Evolutionary conservation across 495 filamentous ascomycete species (phyloP).

Genomic region (Trichoderma reesei): DNA sequence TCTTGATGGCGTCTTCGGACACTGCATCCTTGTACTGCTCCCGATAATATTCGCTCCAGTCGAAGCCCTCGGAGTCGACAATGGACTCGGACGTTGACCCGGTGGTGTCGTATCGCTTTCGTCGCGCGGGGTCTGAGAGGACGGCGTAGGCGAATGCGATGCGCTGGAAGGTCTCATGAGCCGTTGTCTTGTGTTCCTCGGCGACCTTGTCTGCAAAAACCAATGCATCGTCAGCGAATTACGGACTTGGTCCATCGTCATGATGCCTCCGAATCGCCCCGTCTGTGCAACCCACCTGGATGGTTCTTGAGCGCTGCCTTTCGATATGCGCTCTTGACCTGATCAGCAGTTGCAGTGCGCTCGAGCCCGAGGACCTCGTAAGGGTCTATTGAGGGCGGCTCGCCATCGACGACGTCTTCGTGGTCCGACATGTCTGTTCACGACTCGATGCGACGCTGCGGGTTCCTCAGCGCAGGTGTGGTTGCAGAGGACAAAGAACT

Average conservation of each 20-base stretch:
- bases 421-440: constrained; percentile 26
- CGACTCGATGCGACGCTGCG: constrained; percentile 2
- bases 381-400: constrained; percentile 55
- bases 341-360: constrained; percentile 50
- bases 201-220: constrained; percentile 57
- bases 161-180: constrained; percentile 72
- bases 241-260: background rate
- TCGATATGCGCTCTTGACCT: constrained; percentile 81
- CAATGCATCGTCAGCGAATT: background rate
- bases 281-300: constrained; percentile 53
- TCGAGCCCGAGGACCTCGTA: constrained; percentile 71
- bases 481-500: background rate
- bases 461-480: background rate
- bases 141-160: constrained; percentile 92
- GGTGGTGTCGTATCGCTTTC: constrained; percentile 77
- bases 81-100: constrained; percentile 74
- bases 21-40: constrained; percentile 68
- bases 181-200: constrained; percentile 50
- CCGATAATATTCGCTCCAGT: constrained; percentile 82
- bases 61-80: constrained; percentile 64
- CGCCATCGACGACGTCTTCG: constrained; percentile 29
- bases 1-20: constrained; percentile 55
- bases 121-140: constrained; percentile 67
- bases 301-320: constrained; percentile 84
- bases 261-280: background rate